A percentile compares a stretch with the other conserved stretches of the same genome.
Evolutionary conservation across 2,329 filamentous ascomycete genomes (phyloP).

Genomic region (Zymoseptoria brevis): DNA sequence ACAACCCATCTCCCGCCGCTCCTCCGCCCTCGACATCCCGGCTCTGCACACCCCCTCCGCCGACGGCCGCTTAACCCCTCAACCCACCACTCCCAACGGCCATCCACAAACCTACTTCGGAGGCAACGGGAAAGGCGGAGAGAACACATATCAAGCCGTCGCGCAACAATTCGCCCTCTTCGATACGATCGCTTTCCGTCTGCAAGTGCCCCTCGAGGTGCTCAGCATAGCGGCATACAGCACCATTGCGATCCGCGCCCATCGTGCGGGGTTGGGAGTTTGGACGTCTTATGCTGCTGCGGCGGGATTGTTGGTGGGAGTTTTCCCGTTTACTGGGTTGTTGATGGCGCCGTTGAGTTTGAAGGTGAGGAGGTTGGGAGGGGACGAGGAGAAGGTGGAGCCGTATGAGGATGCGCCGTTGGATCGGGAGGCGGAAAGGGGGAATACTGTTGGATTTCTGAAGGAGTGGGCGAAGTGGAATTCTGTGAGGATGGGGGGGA

Average conservation of each 20-base stretch:
- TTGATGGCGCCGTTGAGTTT: slow-evolving; percentile 22
- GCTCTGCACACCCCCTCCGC: slow-evolving; percentile 8
- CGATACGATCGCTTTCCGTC: slow-evolving; percentile 15
- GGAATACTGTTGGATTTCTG: slow-evolving; percentile 23
- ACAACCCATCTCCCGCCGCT: background rate
- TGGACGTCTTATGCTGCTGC: slow-evolving; percentile 21
- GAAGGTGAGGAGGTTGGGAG: slow-evolving; percentile 21
- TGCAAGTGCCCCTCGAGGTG: slow-evolving; percentile 19
- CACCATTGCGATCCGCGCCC: slow-evolving; percentile 14
- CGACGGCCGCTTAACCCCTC: slow-evolving; percentile 12
- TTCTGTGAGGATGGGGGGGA: slow-evolving; percentile 10
- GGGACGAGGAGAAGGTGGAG: slow-evolving; percentile 23
- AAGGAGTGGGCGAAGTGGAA: slow-evolving; percentile 18
- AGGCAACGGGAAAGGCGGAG: background rate
- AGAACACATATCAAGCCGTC: slow-evolving; percentile 21
- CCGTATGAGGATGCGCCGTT: slow-evolving; percentile 25
- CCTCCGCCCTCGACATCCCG: slow-evolving; percentile 11
- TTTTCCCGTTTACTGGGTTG: slow-evolving; percentile 20
- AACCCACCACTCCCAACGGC: slow-evolving; percentile 6
- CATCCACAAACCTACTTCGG: slow-evolving; percentile 8
- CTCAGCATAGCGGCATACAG: slow-evolving; percentile 17
- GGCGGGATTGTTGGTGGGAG: slow-evolving; percentile 12
- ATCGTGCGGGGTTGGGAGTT: background rate
- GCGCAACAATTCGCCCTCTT: slow-evolving; percentile 22
- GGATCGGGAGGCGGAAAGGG: slow-evolving; percentile 23